Base-by-base conservation (phyloP, 225 moss, liverwort and hornwort species). In the Takakia lepidozioides region DNA sequence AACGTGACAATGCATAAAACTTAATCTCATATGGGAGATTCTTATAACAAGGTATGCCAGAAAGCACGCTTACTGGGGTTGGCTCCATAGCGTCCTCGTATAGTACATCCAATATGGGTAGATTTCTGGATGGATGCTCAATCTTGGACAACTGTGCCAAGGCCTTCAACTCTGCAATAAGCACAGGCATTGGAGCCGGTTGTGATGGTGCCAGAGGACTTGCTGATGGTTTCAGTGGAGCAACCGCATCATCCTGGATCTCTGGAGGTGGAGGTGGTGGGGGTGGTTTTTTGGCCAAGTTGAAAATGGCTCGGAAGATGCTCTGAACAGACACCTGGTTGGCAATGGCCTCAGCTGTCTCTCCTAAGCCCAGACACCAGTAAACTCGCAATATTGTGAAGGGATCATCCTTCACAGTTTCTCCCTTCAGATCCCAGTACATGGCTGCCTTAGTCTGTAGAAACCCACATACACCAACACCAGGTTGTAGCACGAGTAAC, bases 351-450 rank as follows among this genome's bases (percentile, higher is more conserved):
- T 65, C 58, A 1, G 76, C 70, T 16, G 82, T 84, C 29, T 95
- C 84, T 46, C 90, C 73, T 30, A 83, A 56, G 18, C 95, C 95
- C 19, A 85, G 54, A 51, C 86, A 64, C 65, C 90, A 95, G 40
- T 87, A 95, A 8, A 90, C 45, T 19, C 74, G 80, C 1, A 68
- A 75, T 2, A 69, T 74, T 21, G 49, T 75, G 27, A 78, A 35
- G 2, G 80, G 73, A 38, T 71, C 70, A 8, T 44, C 29, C 23
- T 75, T 68, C 38, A 60, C 52, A 3, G 70, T 48, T 41, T 68
- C 63, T 21, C 58, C 45, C 48, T 61, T 62, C 25, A 49, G 59
- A 25, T 93, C 66, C 38, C 61, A 52, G 49, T 85, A 77, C 43
- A 61, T 41, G 17, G 68, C 72, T 18, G 70, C 52, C 61, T 77